Evolutionary conservation across 2,329 filamentous ascomycete species (phyloP), one percentile per base, ranked within the genome.

Genomic region (Cladosporium colombiae): DNA sequence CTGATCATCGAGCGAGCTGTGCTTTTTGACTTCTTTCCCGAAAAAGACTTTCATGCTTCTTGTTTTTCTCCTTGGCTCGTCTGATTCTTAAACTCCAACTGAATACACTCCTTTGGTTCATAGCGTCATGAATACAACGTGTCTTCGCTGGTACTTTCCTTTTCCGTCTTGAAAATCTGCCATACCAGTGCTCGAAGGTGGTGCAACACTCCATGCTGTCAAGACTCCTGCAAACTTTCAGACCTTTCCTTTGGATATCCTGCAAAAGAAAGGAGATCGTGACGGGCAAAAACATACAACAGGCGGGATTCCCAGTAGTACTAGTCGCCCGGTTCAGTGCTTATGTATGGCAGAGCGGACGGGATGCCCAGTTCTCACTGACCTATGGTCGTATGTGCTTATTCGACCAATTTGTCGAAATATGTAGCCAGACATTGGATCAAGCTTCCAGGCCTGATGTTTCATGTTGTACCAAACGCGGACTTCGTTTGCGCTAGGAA

Each of bases 81-180:
- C 31, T 31, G 25, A 55, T n/a, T 55, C 13, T 10, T 21, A 7
- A 21, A 18, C 46, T 40, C 46, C n/a, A 40, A 62, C 60, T 40
- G 49, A 27, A 53, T 29, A 62, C 60, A 62, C 60, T 62, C 60
- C 4, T 62, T 62, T 27, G 11, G 16, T 62, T 29, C 14, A 25
- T 44, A 55, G 60, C 16, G 3, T 10, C 18, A 21, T 31, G 52
- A 55, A 55, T 55, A 11, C 11, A 31, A 55, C 31, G 27, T 55
- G 27, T 55, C 6, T 21, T 55, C 21, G 7, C n/a, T 13, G 8
- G 8, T 2, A n/a, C 8, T 1, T 18, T 1, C 14, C 3, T 40
- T 6, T 18, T 18, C 16, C 35, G 13, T 14, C 33, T 10, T 10
- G 29, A 8, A 31, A 8, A 31, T 31, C 5, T 8, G 29, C 29